Evolutionary conservation across 1,139 yeast genomes (phyloP).

Genomic region (Casaregolazyma lundiana): DNA sequence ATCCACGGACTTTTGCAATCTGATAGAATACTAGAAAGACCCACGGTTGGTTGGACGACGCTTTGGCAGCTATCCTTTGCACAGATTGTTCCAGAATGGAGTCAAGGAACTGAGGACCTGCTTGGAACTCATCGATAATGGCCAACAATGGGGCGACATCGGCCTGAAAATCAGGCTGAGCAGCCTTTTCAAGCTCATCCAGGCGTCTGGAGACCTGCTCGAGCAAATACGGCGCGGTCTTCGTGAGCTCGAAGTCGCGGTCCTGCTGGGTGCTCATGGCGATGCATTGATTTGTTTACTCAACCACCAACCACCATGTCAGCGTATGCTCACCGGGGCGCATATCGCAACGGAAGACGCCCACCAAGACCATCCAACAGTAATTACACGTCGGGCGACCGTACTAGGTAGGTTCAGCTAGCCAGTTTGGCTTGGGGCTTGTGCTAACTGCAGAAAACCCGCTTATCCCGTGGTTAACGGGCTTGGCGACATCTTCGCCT

Average conservation of each 20-base stretch:
- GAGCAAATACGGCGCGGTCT: constrained; percentile 22
- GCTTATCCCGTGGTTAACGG: constrained; percentile 3
- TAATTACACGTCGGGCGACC: not conserved
- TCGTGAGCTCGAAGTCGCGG: constrained; percentile 20
- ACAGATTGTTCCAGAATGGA: constrained; percentile 24
- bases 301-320: constrained; percentile 3
- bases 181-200: constrained; percentile 4
- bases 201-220: constrained; percentile 12
- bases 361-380: not conserved
- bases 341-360: not conserved
- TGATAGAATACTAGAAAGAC: constrained; percentile 42
- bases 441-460: not conserved
- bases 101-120: constrained; percentile 36
- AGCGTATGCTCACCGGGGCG: not conserved
- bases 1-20: constrained; percentile 61
- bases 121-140: constrained; percentile 31
- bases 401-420: not conserved
- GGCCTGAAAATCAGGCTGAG: not conserved
- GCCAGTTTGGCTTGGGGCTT: not conserved
- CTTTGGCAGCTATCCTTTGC: constrained; percentile 15
- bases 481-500: constrained; percentile 23
- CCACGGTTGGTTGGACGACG: constrained; percentile 16
- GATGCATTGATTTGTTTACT: too few species aligned
- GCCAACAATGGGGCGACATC: constrained; percentile 9
- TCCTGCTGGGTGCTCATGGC: constrained; percentile 10